Evolutionary conservation across 176 grass and related monocot genomes (phyloP).

Genomic region (Olyra latifolia): DNA sequence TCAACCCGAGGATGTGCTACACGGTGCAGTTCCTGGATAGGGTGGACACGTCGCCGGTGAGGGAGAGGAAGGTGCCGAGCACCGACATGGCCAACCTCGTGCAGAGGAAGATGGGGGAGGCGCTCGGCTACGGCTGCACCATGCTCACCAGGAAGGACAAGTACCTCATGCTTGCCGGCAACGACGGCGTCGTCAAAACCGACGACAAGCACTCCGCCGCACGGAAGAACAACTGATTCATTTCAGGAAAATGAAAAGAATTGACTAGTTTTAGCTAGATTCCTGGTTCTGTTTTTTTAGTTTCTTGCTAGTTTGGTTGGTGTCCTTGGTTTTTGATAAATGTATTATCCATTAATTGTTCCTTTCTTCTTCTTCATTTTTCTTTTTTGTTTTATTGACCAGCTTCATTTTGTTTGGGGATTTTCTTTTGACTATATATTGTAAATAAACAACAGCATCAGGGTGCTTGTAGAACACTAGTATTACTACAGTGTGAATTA

Average conservation of each 20-base stretch:
- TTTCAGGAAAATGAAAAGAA: no score
- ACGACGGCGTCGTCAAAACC: conserved; percentile 52
- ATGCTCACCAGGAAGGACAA: conserved; percentile 80
- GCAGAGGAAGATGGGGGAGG: conserved; percentile 56
- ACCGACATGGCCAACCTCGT: conserved; percentile 58
- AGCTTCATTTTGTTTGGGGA: background rate
- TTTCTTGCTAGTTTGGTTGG: background rate
- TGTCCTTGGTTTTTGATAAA: background rate
- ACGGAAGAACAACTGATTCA: background rate
- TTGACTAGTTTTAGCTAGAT: background rate
- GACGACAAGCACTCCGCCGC: background rate
- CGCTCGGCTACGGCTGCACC: conserved; percentile 63
- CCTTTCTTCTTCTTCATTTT: background rate
- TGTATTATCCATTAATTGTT: background rate
- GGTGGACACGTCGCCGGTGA: conserved; percentile 33
- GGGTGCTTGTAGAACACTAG: conserved; percentile 1
- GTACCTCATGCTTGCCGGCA: conserved; percentile 76
- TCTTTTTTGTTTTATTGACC: background rate
- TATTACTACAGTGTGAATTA: background rate
- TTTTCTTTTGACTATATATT: background rate
- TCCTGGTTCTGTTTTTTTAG: background rate
- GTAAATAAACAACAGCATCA: background rate
- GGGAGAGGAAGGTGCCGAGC: background rate
- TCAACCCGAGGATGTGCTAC: conserved; percentile 57
- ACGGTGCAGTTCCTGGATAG: conserved; percentile 52